Evolutionary conservation across 371 early-diverging fungal species (phyloP), one percentile per base, ranked within the genome.

Genomic region (Zychaea mexicana): DNA sequence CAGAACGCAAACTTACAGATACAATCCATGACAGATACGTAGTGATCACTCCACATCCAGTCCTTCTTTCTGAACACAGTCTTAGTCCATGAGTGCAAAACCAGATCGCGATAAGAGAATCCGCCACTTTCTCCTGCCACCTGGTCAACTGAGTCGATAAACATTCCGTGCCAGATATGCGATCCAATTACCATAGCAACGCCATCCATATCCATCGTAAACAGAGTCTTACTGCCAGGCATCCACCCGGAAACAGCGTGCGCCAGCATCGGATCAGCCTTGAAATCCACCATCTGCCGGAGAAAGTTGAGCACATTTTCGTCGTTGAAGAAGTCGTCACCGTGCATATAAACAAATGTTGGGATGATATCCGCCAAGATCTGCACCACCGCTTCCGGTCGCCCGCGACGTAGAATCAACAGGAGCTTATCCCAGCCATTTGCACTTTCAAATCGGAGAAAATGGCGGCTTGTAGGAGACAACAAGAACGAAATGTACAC

Each of bases 351-450:
- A 0, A 77, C 77, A 68, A 83, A 80, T 0, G 74, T 72, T 15
- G 83, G 83, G 0, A 83, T 62, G 4, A 75, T 77, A 12, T 83
- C 76, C 24, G 74, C 61, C 2, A 83, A 52, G 21, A 70, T 64
- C 13, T 62, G 65, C 0, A 80, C 52, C 0, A 71, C 66, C 1
- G 81, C 78, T 15, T 71, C 69, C 2, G 77, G 71, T n/a, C 64
- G 66, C 9, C 81, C 81, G 0, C 81, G 67, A 10, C 75, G 76
- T 1, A 87, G 61, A 2, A 87, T 66, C 6, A 68, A 52, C 2
- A 71, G 62, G 33, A 85, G 42, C 27, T 80, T 82, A 22, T 71
- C 63, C 87, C 87, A 87, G 12, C 87, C 87, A 59, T 79, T 46
- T 4, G 61, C 73, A 28, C 72, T 67, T 26, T 79, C 71, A 28